phyloP scores from a whole-genome alignment of 257 asterid species.

The Nicotiana tomentosiformis region DNA sequence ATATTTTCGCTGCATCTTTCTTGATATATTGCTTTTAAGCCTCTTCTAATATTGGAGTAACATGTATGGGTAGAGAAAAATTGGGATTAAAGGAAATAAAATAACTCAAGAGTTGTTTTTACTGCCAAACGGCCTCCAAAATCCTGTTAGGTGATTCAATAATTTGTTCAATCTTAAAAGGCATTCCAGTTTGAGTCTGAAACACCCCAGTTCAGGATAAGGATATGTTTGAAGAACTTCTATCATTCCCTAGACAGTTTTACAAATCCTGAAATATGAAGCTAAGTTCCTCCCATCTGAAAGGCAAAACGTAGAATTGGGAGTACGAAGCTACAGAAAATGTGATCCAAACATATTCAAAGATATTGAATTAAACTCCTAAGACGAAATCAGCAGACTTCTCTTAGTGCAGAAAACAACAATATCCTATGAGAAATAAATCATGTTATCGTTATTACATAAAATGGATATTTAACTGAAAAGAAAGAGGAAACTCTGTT shows the following conservation, averaged over 20 bases:
- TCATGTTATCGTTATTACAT: background rate
- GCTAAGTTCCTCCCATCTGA: background rate
- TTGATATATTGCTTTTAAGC: background rate
- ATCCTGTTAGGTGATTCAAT: background rate
- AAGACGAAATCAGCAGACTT: background rate
- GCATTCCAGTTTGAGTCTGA: background rate
- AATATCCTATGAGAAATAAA: slow-evolving; percentile 2
- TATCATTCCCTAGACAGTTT: background rate
- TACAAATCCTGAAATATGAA: background rate
- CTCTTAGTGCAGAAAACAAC: background rate
- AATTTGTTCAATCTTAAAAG: background rate
- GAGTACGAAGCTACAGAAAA: background rate
- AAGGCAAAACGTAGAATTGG: background rate
- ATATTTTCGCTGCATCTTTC: background rate
- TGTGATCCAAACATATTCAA: background rate
- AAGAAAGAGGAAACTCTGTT: background rate
- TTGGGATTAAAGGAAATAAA: background rate
- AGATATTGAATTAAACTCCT: background rate
- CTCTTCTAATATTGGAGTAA: background rate
- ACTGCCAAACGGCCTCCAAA: background rate
- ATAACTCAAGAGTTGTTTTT: background rate
- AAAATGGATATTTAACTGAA: background rate
- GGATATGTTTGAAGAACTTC: background rate
- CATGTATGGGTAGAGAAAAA: background rate
- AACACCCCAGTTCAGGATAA: background rate